Percentiles rank a stretch among this genome's conserved stretches.
phyloP scores from a whole-genome alignment of 495 filamentous ascomycete genomes.

The Penicillium desertorum region DNA sequence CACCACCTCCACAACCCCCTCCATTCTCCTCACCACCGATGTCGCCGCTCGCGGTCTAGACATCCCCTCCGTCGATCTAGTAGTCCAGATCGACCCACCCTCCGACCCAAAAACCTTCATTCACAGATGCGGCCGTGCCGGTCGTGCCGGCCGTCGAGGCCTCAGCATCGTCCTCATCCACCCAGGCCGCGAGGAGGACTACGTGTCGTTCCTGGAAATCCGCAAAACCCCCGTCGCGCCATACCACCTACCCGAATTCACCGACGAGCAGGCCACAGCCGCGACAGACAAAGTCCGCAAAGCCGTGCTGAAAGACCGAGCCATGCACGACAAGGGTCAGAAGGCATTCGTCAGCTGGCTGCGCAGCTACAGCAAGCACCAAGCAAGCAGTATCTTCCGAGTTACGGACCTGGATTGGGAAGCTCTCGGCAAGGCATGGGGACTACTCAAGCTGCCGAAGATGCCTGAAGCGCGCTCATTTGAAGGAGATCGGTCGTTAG shows the following conservation, averaged over 20 bases:
- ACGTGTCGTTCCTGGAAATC: conserved; percentile 81
- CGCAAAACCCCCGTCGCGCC: conserved; percentile 82
- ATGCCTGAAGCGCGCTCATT: conserved; percentile 87
- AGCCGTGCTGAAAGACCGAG: conserved; percentile 68
- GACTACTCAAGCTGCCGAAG: conserved; percentile 78
- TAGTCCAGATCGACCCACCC: conserved; percentile 89
- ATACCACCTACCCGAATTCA: conserved; percentile 50
- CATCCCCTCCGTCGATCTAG: conserved; percentile 91
- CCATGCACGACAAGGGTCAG: conserved; percentile 82
- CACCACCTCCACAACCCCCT: conserved; percentile 60
- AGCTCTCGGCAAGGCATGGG: conserved; percentile 78
- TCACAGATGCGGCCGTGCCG: conserved; percentile 90
- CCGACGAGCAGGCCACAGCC: conserved; percentile 54
- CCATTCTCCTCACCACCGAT: conserved; percentile 83
- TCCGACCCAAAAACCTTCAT: conserved; percentile 93
- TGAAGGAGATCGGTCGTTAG: conserved; percentile 61
- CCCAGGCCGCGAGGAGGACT: conserved; percentile 82
- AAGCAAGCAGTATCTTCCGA: conserved; percentile 88
- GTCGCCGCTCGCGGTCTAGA: conserved; percentile 86
- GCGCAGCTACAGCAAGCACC: conserved; percentile 85
- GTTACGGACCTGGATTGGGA: conserved; percentile 79
- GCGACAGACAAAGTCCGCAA: conserved; percentile 58
- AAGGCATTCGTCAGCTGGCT: conserved; percentile 92
- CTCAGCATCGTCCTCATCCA: conserved; percentile 82
- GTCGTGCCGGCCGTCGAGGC: conserved; percentile 81